These are phyloP conservation scores for Dactylellina drechsleri DNA, from an alignment of 2,329 filamentous ascomycete genomes.

Conservation along the genomic window DNA sequence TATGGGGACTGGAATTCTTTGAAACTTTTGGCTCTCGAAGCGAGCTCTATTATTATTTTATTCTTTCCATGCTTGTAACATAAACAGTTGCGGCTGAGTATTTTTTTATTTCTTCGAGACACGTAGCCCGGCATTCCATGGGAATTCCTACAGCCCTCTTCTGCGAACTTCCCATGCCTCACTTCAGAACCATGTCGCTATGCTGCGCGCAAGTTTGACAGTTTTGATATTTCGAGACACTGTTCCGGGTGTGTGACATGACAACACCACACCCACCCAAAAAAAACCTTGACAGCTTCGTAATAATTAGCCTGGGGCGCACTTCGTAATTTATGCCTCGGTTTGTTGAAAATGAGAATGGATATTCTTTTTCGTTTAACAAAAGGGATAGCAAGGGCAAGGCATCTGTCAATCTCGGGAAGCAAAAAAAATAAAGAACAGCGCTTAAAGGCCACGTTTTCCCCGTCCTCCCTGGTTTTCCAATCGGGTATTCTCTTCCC, in stretches of 20 bases:
- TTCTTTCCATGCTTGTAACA: not conserved
- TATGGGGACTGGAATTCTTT: slow-evolving; percentile 6
- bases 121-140: no score
- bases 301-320: not conserved
- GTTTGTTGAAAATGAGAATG: slow-evolving; percentile 25
- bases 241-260: slow-evolving; percentile 32
- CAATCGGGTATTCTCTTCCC: not conserved
- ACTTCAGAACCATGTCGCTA: no score
- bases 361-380: slow-evolving; percentile 16
- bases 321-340: slow-evolving; percentile 2
- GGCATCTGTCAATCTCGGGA: slow-evolving; percentile 53
- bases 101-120: not conserved
- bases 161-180: no score
- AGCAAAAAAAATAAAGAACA: slow-evolving; percentile 29
- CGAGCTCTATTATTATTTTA: not conserved
- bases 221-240: slow-evolving; percentile 49
- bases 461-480: slow-evolving; percentile 19
- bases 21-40: not conserved
- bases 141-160: no score
- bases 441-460: slow-evolving; percentile 54
- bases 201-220: not conserved
- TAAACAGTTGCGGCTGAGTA: not conserved
- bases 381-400: not conserved
- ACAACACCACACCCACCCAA: slow-evolving; percentile 16
- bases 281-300: slow-evolving; percentile 8